phyloP scores from a whole-genome alignment of 176 grass and related monocot species.

The Avena eriantha region DNA sequence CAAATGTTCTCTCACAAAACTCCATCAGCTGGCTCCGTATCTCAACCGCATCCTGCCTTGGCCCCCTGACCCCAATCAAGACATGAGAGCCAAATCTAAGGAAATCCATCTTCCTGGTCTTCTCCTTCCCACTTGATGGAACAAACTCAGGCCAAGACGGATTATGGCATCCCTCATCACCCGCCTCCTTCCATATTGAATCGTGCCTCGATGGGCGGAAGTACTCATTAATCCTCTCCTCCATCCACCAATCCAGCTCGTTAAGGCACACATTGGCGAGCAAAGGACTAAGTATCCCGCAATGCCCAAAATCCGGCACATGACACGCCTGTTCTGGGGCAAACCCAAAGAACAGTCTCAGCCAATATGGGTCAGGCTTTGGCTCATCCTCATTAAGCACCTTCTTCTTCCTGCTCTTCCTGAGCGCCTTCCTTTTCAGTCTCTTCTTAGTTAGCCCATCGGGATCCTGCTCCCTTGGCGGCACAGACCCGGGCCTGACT shows the following conservation, averaged over 20 bases:
- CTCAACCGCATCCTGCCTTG: slow-evolving; percentile 76
- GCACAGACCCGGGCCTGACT: slow-evolving; percentile 52
- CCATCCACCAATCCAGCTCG: slow-evolving; percentile 90
- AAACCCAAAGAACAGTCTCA: slow-evolving; percentile 86
- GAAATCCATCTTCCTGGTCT: slow-evolving; percentile 91
- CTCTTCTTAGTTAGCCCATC: slow-evolving; percentile 72
- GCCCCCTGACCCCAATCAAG: slow-evolving; percentile 86
- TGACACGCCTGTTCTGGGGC: slow-evolving; percentile 64
- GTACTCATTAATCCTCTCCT: slow-evolving; percentile 77
- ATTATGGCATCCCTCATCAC: slow-evolving; percentile 81
- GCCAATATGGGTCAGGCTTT: slow-evolving; percentile 87
- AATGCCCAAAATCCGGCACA: slow-evolving; percentile 74
- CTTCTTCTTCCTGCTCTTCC: slow-evolving; percentile 90
- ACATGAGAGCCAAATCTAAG: slow-evolving; percentile 80
- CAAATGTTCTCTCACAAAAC: slow-evolving; percentile 78
- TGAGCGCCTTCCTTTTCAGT: slow-evolving; percentile 89
- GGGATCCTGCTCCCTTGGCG: slow-evolving; percentile 42
- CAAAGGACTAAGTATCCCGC: slow-evolving; percentile 85
- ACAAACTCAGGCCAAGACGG: slow-evolving; percentile 97
- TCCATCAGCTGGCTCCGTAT: slow-evolving; percentile 74
- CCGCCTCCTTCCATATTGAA: slow-evolving; percentile 72
- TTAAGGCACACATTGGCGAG: slow-evolving; percentile 84
- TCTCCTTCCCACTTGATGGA: slow-evolving; percentile 62
- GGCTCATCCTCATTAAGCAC: slow-evolving; percentile 88
- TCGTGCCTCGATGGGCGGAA: slow-evolving; percentile 79